Percentiles rank a stretch among this genome's conserved stretches.
Conservation (phyloP, 1,284 basidiomycete genomes). For the Trichosporon sp. region DNA sequence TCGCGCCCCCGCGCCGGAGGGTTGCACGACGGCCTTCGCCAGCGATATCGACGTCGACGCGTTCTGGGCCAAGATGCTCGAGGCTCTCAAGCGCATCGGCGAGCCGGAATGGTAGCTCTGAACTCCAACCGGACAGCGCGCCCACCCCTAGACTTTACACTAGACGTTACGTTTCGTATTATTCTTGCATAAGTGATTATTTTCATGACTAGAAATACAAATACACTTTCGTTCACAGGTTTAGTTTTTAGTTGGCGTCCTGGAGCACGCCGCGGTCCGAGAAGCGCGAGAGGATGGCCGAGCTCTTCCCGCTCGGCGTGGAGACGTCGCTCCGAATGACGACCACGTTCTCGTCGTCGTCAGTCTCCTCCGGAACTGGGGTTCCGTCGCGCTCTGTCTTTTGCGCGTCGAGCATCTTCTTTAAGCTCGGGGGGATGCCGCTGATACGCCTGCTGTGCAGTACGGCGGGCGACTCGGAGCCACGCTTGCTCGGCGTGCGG, state of each 20-base stretch:
- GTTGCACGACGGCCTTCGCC: slow-evolving; percentile 28
- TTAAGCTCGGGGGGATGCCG: slow-evolving; percentile 26
- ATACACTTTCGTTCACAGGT: neutral
- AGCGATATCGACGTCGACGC: slow-evolving; percentile 25
- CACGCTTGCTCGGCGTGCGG: slow-evolving; percentile 9
- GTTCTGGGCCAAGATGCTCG: slow-evolving; percentile 32
- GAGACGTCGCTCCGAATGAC: slow-evolving; percentile 24
- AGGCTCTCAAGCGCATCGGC: slow-evolving; percentile 27
- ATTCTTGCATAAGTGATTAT: slow-evolving; percentile 7
- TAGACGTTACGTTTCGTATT: neutral
- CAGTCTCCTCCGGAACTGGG: neutral
- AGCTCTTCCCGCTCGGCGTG: slow-evolving; percentile 26
- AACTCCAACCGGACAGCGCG: too few relatives aligned
- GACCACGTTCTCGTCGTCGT: slow-evolving; percentile 11
- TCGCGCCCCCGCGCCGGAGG: slow-evolving; percentile 12
- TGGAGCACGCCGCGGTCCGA: slow-evolving; percentile 13
- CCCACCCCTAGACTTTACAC: too few relatives aligned
- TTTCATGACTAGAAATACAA: slow-evolving; percentile 7
- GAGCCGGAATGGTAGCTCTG: slow-evolving; percentile 18
- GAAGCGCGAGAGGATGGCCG: slow-evolving; percentile 20
- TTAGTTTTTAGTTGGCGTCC: neutral
- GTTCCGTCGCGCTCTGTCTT: neutral
- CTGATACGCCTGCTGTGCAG: slow-evolving; percentile 30
- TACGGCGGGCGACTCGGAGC: slow-evolving; percentile 27
- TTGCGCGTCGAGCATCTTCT: slow-evolving; percentile 21